Evolutionary conservation across 805 yeast species (phyloP).

Genomic region (Saccharomyces jurei): DNA sequence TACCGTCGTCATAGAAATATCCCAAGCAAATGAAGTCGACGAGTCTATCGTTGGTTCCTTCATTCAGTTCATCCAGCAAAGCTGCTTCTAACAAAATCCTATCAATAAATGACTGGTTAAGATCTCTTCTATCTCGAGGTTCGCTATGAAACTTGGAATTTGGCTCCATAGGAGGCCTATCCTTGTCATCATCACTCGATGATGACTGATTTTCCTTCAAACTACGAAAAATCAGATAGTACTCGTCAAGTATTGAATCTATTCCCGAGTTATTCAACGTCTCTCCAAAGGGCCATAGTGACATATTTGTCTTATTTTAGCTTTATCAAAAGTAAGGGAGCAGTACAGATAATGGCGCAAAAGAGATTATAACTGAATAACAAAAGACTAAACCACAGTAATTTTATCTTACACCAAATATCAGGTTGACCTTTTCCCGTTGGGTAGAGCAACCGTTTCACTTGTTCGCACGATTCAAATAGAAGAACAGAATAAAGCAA

Average conservation of each 20-base stretch:
- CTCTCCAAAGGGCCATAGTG: conserved; percentile 37
- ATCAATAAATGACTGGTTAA: conserved; percentile 29
- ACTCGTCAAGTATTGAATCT: conserved; percentile 31
- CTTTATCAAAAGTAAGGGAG: not conserved
- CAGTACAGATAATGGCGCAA: not conserved
- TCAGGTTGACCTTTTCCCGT: not conserved
- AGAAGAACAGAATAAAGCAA: not conserved
- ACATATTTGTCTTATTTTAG: conserved; percentile 15
- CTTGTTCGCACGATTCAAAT: not conserved
- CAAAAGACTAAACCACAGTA: not conserved
- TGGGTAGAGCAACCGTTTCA: not conserved
- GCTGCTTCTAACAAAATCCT: conserved; percentile 32
- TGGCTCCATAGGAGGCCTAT: not conserved
- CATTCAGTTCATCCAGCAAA: conserved; percentile 30
- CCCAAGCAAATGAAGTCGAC: conserved; percentile 46
- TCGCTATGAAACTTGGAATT: not conserved
- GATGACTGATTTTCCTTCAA: not conserved
- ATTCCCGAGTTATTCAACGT: conserved; percentile 24
- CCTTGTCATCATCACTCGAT: not conserved
- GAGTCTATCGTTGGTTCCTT: conserved; percentile 31
- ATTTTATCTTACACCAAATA: not conserved
- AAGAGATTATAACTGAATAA: not conserved
- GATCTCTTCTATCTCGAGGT: not conserved
- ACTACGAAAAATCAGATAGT: conserved; percentile 16
- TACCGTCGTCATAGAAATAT: conserved; percentile 25